Evolutionary conservation across 2,329 filamentous ascomycete species (phyloP), one percentile per base, ranked within the genome.

Genomic region (Fusarium phyllophilum): DNA sequence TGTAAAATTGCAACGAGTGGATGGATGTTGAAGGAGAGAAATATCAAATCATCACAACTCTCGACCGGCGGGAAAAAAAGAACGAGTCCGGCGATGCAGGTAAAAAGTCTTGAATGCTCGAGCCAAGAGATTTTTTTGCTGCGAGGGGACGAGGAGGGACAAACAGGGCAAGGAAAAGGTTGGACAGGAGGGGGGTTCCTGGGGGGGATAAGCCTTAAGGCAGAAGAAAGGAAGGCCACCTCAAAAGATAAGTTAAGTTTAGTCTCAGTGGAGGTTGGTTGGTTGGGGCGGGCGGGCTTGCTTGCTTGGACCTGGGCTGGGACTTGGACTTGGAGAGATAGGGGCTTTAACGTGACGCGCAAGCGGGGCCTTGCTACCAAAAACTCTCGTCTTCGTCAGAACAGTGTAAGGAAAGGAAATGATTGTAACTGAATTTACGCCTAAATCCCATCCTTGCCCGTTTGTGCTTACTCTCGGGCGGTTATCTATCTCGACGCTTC

Each of bases 21-120:
- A 68, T 68, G 65, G 54, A 67, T 52, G 54, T 31, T 54, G 49
- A 68, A 68, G 29, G 44, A 72, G 67, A 59, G 45, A 54, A 70
- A 66, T 57, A 46, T 66, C 52, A 70, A 62, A 65, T 54, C 66
- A 70, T 70, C 67, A 70, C 67, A 70, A 54, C 36, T 52, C 66
- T 70, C 66, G 59, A 48, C 67, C 67, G 41, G 67, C 52, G 66
- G 67, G 52, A 70, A 70, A 58, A 51, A 68, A 70, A 46, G 59
- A 56, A 41, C n/a, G 42, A 44, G 56, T 26, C 38, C 31, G 38
- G 24, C 36, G 46, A 55, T 42, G 38, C 20, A 55, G 48, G 24
- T 54, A 45, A 46, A 54, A 64, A 58, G 41, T n/a, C 55, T 58
- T 58, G 55, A 58, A 49, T 14, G 38, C 18, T 39, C 38, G 29